Evolutionary conservation across 1,284 basidiomycete species (phyloP).

Genomic region (Pseudozyma hubeiensis): DNA sequence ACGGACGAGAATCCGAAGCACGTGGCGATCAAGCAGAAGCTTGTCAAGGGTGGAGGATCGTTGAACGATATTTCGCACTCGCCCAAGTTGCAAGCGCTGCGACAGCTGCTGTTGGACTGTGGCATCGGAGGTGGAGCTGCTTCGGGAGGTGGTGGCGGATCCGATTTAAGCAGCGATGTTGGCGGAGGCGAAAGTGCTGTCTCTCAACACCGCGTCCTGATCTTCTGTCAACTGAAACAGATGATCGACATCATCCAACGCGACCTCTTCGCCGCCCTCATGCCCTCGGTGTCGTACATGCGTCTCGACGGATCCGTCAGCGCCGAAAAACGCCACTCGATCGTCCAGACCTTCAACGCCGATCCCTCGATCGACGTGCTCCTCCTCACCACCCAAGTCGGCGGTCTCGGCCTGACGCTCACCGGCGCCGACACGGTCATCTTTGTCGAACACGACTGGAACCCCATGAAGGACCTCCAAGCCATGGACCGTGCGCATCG

Average conservation of each 20-base stretch:
- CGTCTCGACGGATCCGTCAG: conserved; percentile 79
- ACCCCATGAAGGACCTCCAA: conserved; percentile 99
- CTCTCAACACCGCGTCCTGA: conserved; percentile 95
- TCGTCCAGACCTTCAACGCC: conserved; percentile 97
- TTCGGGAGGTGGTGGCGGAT: conserved; percentile 67
- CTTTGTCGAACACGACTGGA: conserved; percentile 99
- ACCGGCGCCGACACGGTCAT: conserved; percentile 99
- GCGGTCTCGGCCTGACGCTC: conserved; percentile 92
- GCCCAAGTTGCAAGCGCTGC: conserved; percentile 85
- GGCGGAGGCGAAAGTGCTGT: conserved; percentile 72
- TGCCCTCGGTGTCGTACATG: conserved; percentile 98
- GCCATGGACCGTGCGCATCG: conserved; percentile 99
- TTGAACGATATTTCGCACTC: conserved; percentile 88
- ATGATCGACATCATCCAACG: conserved; percentile 98
- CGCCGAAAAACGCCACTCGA: conserved; percentile 68
- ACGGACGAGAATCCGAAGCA: conserved; percentile 69
- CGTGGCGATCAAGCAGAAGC: conserved; percentile 75
- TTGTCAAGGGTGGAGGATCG: conserved; percentile 66
- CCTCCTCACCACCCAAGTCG: conserved; percentile 94
- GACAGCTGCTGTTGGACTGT: conserved; percentile 75
- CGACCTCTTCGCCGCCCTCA: conserved; percentile 87
- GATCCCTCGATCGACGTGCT: conserved; percentile 98
- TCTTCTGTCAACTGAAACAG: conserved; percentile 99
- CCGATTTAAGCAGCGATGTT: conserved; percentile 67
- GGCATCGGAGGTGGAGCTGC: conserved; percentile 80